Conservation (phyloP, 805 yeast species). For the Cyberlindnera sargentensis region DNA sequence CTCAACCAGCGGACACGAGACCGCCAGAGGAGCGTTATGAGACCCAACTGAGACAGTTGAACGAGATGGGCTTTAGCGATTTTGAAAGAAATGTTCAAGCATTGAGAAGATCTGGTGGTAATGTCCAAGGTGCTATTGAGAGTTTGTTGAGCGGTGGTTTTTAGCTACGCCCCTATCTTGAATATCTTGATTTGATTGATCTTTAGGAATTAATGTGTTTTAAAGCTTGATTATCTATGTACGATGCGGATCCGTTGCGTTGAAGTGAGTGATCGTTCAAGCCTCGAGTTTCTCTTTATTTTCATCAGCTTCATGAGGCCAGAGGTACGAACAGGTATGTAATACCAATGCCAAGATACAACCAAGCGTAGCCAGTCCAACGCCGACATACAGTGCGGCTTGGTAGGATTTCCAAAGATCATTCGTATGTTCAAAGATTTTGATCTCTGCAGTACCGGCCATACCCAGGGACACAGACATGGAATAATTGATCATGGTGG, state of each 20-base stretch:
- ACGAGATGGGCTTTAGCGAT: slow-evolving; percentile 84
- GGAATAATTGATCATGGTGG: slow-evolving; percentile 67
- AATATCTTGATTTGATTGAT: too few species aligned
- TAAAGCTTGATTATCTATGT: too few species aligned
- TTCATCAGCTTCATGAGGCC: slow-evolving; percentile 1
- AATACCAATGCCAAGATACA: slow-evolving; percentile 7
- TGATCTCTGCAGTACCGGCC: slow-evolving; percentile 57
- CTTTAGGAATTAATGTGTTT: too few species aligned
- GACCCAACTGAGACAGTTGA: slow-evolving; percentile 62
- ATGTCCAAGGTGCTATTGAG: slow-evolving; percentile 95
- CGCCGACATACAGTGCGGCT: slow-evolving; percentile 51
- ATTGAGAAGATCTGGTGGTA: slow-evolving; percentile 91
- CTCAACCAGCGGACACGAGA: slow-evolving; percentile 40
- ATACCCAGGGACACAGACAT: slow-evolving; percentile 65
- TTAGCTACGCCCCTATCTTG: too few species aligned
- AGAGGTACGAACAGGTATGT: slow-evolving; percentile 6
- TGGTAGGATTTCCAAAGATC: slow-evolving; percentile 39
- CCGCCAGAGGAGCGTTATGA: slow-evolving; percentile 81
- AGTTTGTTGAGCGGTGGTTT: slow-evolving; percentile 55
- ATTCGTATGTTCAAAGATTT: slow-evolving; percentile 25
- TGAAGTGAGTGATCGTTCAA: too few species aligned
- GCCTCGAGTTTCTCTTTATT: too few species aligned
- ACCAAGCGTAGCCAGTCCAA: slow-evolving; percentile 53
- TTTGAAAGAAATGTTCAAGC: slow-evolving; percentile 91
- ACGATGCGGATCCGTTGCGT: too few species aligned